These are phyloP conservation scores for Celoporthe dispersa DNA, from an alignment of 2,329 filamentous ascomycete species.

Conservation along the genomic window DNA sequence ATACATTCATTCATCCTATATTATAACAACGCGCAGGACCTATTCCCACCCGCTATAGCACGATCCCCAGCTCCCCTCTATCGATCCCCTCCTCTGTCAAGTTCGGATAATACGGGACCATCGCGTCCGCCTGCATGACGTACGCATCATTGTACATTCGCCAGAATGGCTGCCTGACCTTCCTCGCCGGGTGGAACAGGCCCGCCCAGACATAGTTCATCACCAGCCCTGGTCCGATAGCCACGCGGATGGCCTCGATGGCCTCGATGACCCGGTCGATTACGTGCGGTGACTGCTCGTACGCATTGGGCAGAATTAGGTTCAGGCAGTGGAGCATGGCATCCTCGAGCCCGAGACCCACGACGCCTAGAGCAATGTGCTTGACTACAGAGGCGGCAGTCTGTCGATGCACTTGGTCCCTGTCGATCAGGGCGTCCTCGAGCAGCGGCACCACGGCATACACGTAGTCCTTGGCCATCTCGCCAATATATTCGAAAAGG, in stretches of 20 bases:
- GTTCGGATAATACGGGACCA: constrained; percentile 95
- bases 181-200: constrained; percentile 93
- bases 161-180: constrained; percentile 95
- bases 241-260: constrained; percentile 93
- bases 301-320: constrained; percentile 93
- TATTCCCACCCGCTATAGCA: constrained; percentile 58
- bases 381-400: constrained; percentile 97
- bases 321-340: constrained; percentile 98
- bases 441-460: constrained; percentile 96
- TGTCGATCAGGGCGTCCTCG: constrained; percentile 95
- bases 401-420: constrained; percentile 96
- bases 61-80: constrained; percentile 80
- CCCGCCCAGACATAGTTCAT: constrained; percentile 99
- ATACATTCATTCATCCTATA: background rate
- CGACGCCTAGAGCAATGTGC: constrained; percentile 96
- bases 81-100: constrained; percentile 80
- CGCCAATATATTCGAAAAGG: constrained; percentile 98
- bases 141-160: constrained; percentile 96
- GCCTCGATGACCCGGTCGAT: constrained; percentile 98
- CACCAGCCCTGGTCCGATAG: constrained; percentile 86
- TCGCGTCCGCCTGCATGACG: constrained; percentile 87
- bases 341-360: constrained; percentile 95
- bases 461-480: constrained; percentile 99
- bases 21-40: background rate
- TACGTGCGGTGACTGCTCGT: constrained; percentile 97